Percentiles rank a stretch among this genome's conserved stretches.
Evolutionary conservation across 1,284 basidiomycete genomes (phyloP).

Genomic region (Cryptococcus hybrid): DNA sequence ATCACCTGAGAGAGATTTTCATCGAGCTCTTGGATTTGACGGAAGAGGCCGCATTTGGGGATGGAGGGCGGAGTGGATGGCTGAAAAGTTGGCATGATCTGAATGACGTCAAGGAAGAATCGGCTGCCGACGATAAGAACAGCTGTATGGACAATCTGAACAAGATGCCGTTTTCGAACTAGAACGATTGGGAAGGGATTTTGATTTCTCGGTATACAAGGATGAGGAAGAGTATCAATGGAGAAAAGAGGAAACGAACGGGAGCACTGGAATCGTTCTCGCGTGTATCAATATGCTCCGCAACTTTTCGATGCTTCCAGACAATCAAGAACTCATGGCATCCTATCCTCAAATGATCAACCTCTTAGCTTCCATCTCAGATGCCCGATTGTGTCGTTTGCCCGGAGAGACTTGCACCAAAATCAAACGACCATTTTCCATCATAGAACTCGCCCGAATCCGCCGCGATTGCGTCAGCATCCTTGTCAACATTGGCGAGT

Average conservation of each 20-base stretch:
- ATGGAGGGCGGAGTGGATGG: constrained; percentile 54
- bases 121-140: not conserved
- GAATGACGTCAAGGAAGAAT: not conserved
- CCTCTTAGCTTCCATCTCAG: constrained; percentile 64
- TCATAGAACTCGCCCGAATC: constrained; percentile 67
- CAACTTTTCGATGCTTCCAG: constrained; percentile 72
- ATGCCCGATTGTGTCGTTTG: constrained; percentile 54
- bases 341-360: constrained; percentile 64
- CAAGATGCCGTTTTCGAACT: constrained; percentile 79
- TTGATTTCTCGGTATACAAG: constrained; percentile 68
- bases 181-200: constrained; percentile 80
- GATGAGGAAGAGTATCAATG: constrained; percentile 46
- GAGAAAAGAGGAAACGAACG: constrained; percentile 19
- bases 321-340: constrained; percentile 70
- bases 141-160: constrained; percentile 54
- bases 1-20: constrained; percentile 74
- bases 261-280: constrained; percentile 61
- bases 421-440: constrained; percentile 55
- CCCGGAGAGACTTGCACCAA: constrained; percentile 26
- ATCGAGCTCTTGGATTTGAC: constrained; percentile 85
- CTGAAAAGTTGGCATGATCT: constrained; percentile 4
- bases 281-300: constrained; percentile 77
- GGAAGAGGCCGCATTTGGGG: constrained; percentile 72
- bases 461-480: constrained; percentile 76
- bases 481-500: constrained; percentile 63